Percentiles rank a stretch among this genome's conserved stretches.
phyloP scores from a whole-genome alignment of 176 grass and related monocot species.

The Thalia dealbata region DNA sequence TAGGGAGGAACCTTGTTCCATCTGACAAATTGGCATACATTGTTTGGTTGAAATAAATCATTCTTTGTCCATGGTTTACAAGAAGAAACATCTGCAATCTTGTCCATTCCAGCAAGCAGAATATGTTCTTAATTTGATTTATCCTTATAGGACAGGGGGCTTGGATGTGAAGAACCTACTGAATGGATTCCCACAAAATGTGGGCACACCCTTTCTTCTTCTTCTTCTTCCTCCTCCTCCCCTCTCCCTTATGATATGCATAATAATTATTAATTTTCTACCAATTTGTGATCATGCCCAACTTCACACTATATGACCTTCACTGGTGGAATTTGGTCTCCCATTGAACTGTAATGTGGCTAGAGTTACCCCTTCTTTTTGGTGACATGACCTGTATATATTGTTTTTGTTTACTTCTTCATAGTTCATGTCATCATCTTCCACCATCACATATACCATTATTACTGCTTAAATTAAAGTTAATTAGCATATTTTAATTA shows the following conservation, averaged over 20 bases:
- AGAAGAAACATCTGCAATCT: background rate
- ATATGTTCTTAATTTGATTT: conserved; percentile 1
- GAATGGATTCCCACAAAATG: background rate
- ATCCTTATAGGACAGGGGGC: background rate
- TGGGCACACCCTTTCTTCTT: background rate
- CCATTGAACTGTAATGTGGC: no score
- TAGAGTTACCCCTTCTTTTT: no score
- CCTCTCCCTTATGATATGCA: background rate
- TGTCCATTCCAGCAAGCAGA: background rate
- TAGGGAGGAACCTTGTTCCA: conserved; percentile 5
- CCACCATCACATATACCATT: no score
- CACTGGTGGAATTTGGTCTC: background rate
- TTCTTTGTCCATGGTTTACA: background rate
- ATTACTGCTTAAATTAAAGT: no score
- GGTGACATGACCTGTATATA: no score
- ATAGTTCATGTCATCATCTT: no score
- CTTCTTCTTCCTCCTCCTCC: no score
- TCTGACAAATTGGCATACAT: conserved; percentile 1
- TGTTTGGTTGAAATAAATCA: background rate
- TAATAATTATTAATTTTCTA: background rate
- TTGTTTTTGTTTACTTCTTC: no score
- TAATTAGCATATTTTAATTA: no score
- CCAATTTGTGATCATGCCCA: background rate
- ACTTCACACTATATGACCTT: background rate
- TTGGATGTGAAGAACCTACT: background rate